Conservation (phyloP, 768 basidiomycete genomes). For the Pleurotus salmoneostramineus region DNA sequence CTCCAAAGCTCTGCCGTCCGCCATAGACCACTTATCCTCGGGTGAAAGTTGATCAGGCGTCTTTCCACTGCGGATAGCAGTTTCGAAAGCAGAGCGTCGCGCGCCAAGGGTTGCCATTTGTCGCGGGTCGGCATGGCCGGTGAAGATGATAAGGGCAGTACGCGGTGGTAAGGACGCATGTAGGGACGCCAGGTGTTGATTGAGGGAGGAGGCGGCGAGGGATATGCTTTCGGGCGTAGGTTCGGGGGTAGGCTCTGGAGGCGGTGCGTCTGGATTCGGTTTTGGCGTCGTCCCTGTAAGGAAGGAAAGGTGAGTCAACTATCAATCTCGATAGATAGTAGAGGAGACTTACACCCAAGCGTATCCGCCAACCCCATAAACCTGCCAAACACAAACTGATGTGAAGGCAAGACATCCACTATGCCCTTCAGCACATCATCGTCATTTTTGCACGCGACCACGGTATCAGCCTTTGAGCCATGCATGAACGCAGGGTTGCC, state of each 20-base stretch:
- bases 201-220: conserved; percentile 43
- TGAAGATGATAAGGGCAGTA: conserved; percentile 82
- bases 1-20: conserved; percentile 77
- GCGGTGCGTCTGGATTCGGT: conserved; percentile 31
- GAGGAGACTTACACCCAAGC: conserved; percentile 65
- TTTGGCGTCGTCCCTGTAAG: conserved; percentile 61
- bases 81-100: conserved; percentile 71
- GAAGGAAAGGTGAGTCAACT: neutral
- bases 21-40: conserved; percentile 68
- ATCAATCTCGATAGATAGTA: neutral
- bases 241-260: conserved; percentile 20
- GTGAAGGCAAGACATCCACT: conserved; percentile 49
- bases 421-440: conserved; percentile 75
- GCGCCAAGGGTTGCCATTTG: conserved; percentile 70
- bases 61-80: conserved; percentile 51
- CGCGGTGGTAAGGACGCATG: conserved; percentile 70
- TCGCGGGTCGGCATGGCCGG: conserved; percentile 87
- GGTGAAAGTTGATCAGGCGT: conserved; percentile 49
- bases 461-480: conserved; percentile 76
- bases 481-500: conserved; percentile 84
- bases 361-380: conserved; percentile 79
- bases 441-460: conserved; percentile 72
- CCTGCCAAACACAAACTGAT: conserved; percentile 83
- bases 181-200: conserved; percentile 56
- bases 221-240: conserved; percentile 30